These are phyloP conservation scores for Venturia asperata DNA, from an alignment of 2,329 filamentous ascomycete genomes.

Conservation along the genomic window DNA sequence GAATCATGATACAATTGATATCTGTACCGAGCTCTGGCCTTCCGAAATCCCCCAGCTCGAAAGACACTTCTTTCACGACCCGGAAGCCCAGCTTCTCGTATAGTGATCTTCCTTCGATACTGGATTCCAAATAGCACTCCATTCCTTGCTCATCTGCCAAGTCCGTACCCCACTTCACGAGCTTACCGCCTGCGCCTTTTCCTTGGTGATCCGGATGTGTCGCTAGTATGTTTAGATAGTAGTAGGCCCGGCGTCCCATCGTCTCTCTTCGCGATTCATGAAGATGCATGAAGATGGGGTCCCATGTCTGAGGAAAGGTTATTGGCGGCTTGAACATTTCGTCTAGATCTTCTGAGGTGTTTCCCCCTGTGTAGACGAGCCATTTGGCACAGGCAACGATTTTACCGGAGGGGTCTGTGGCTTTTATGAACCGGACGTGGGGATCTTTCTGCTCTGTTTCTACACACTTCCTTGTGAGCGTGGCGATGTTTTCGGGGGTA, in stretches of 20 bases:
- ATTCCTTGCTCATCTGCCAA: conserved; percentile 15
- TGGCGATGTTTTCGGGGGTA: conserved; percentile 2
- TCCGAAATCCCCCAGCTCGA: conserved; percentile 12
- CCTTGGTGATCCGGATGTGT: conserved; percentile 16
- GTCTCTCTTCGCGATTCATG: conserved; percentile 10
- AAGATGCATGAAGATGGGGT: conserved; percentile 13
- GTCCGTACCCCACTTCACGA: conserved; percentile 16
- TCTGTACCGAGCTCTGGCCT: conserved; percentile 9
- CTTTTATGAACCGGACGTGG: conserved; percentile 5
- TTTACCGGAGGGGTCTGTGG: background rate
- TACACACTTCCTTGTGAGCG: background rate
- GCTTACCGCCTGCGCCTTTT: conserved; percentile 3
- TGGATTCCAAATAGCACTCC: conserved; percentile 15
- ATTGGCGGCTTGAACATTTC: conserved; percentile 9
- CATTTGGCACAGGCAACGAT: conserved; percentile 17
- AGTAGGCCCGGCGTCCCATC: conserved; percentile 16
- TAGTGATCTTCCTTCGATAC: conserved; percentile 1
- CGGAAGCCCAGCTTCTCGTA: conserved; percentile 16
- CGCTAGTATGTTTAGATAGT: conserved; percentile 17
- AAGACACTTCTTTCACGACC: conserved; percentile 14
- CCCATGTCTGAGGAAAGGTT: background rate
- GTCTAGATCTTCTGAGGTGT: conserved; percentile 18
- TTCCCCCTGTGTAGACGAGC: conserved; percentile 11
- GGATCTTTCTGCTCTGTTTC: background rate
- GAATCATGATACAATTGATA: conserved; percentile 13